Conservation (phyloP, 805 yeast genomes). For the Wickerhamomyces canadensis region DNA sequence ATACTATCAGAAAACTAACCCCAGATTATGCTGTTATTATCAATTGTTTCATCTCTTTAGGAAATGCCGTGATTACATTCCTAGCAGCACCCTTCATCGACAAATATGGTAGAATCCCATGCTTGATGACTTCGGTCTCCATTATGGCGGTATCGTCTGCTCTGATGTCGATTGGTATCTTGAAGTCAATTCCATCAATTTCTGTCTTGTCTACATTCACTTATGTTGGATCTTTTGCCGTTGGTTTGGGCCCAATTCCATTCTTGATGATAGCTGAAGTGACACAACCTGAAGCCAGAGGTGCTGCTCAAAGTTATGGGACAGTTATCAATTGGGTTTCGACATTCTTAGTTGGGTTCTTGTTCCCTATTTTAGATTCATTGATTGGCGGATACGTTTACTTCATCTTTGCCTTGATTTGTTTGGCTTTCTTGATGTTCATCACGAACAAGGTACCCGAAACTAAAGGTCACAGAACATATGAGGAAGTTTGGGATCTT, state of each 20-base stretch:
- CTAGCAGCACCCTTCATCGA: constrained; percentile 75
- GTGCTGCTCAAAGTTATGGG: constrained; percentile 89
- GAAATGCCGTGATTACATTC: constrained; percentile 72
- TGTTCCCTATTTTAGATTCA: constrained; percentile 69
- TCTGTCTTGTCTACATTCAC: constrained; percentile 61
- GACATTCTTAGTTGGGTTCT: constrained; percentile 73
- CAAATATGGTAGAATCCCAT: constrained; percentile 64
- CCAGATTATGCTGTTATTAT: constrained; percentile 68
- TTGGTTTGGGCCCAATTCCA: constrained; percentile 95
- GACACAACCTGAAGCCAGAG: constrained; percentile 74
- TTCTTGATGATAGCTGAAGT: constrained; percentile 83
- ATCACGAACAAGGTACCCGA: constrained; percentile 57
- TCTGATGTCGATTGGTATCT: constrained; percentile 62
- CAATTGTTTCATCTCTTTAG: constrained; percentile 70
- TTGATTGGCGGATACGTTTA: constrained; percentile 75
- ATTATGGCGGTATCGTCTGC: constrained; percentile 65
- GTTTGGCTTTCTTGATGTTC: constrained; percentile 45
- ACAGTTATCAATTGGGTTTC: constrained; percentile 89
- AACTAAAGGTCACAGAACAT: constrained; percentile 59
- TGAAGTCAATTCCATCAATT: constrained; percentile 36
- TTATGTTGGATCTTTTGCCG: constrained; percentile 81
- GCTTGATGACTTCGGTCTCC: constrained; percentile 58
- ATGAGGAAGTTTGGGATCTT: constrained; percentile 62
- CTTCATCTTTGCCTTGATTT: constrained; percentile 58
- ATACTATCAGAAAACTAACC: constrained; percentile 63